Conservation (phyloP, 2,329 filamentous ascomycete species). For the Furcasterigmium furcatum region DNA sequence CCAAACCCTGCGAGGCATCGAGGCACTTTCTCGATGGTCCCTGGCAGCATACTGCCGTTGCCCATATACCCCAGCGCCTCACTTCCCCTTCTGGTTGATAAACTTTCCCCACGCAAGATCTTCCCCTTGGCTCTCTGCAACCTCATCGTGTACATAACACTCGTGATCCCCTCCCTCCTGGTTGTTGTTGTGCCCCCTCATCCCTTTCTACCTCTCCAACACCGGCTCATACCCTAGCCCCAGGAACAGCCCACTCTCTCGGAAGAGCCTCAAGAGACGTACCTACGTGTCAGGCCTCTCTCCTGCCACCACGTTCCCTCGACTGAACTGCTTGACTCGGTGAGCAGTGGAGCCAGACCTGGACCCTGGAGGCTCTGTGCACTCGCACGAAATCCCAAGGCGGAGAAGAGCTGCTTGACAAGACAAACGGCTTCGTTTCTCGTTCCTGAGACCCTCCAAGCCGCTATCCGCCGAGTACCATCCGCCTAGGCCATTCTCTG, state of each 20-base stretch:
- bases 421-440: conserved; percentile 11
- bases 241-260: no score
- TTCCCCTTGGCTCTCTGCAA: background rate
- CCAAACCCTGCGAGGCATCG: background rate
- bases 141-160: background rate
- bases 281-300: background rate
- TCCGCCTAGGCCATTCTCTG: conserved; percentile 8
- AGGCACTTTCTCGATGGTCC: background rate
- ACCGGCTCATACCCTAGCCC: background rate
- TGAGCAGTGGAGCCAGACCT: background rate
- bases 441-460: conserved; percentile 11
- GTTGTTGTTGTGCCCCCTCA: background rate
- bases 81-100: background rate
- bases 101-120: background rate
- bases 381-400: conserved; percentile 6
- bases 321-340: background rate
- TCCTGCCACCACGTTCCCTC: background rate
- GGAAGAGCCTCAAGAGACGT: no score
- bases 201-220: background rate
- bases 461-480: conserved; percentile 13
- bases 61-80: background rate
- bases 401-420: conserved; percentile 8
- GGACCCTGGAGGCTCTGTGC: conserved; percentile 13
- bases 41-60: background rate
- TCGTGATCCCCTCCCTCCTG: background rate